Conservation (phyloP, 163 green algal genomes). For the Scenedesmus sp. region DNA sequence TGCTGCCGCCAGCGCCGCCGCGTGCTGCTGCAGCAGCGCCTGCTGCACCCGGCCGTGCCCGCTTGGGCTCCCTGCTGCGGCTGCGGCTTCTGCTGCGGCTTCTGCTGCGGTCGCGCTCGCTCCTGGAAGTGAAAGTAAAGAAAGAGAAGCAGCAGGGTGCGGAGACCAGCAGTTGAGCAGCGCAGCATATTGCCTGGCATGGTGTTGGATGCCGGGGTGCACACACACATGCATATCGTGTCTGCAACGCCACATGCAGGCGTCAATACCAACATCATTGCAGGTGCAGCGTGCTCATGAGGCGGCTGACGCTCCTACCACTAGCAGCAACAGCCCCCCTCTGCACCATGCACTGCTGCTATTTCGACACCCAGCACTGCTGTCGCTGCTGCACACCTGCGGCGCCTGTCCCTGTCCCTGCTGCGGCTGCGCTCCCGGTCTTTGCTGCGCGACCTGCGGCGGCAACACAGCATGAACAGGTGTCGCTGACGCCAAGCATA, state of each 20-base stretch:
- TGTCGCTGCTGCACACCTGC: background rate
- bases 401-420: conserved; percentile 28
- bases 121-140: background rate
- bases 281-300: background rate
- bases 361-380: background rate
- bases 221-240: too few relatives aligned
- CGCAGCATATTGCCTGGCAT: too few relatives aligned
- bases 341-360: background rate
- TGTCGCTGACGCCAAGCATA: background rate
- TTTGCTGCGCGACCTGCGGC: conserved; percentile 22
- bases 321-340: too few relatives aligned
- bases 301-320: background rate
- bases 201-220: too few relatives aligned
- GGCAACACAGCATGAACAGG: background rate
- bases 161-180: too few relatives aligned
- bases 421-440: conserved; percentile 46
- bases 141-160: background rate
- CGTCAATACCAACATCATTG: background rate
- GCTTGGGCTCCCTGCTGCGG: conserved; percentile 17
- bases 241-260: too few relatives aligned
- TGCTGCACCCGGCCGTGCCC: background rate
- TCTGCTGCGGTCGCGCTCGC: conserved; percentile 35
- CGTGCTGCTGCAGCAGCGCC: conserved; percentile 49
- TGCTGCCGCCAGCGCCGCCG: background rate
- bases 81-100: conserved; percentile 34